phyloP scores from a whole-genome alignment of 225 moss, liverwort and hornwort genomes.

The Neckera pumila region DNA sequence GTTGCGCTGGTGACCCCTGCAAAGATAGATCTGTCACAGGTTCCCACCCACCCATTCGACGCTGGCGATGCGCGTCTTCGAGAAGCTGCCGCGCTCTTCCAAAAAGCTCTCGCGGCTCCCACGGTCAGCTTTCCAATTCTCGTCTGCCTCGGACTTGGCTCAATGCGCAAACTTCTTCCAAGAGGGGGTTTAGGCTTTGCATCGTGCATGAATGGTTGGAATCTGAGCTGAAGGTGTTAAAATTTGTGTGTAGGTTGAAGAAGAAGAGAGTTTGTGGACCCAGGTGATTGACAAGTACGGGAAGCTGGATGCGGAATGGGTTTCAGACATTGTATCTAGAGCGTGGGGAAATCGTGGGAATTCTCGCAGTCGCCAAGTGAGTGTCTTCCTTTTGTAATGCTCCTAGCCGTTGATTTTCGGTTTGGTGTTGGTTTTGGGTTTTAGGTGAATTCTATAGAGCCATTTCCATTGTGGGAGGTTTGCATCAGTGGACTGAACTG shows the following conservation, averaged over 20 bases:
- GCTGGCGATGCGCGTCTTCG: slow-evolving; percentile 61
- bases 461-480: neutral
- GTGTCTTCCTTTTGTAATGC: neutral
- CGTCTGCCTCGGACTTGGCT: neutral
- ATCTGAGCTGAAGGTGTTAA: neutral
- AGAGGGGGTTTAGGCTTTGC: neutral
- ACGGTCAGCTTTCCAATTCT: slow-evolving; percentile 46
- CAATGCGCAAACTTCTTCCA: neutral
- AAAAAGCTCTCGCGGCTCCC: slow-evolving; percentile 68
- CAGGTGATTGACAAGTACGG: slow-evolving; percentile 67
- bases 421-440: neutral
- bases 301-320: slow-evolving; percentile 80
- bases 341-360: slow-evolving; percentile 97
- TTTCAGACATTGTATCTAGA: slow-evolving; percentile 84
- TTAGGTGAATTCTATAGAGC: neutral
- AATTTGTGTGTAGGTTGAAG: slow-evolving; percentile 60
- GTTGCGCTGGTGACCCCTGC: slow-evolving; percentile 37
- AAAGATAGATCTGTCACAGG: slow-evolving; percentile 58
- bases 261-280: slow-evolving; percentile 89
- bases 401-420: neutral
- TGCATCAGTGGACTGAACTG: neutral
- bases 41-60: slow-evolving; percentile 61
- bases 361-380: slow-evolving; percentile 84
- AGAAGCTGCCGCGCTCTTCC: slow-evolving; percentile 65
- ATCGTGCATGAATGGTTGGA: neutral